Base-by-base conservation (phyloP, 331 rosid genomes). In the Acacia concinna region DNA sequence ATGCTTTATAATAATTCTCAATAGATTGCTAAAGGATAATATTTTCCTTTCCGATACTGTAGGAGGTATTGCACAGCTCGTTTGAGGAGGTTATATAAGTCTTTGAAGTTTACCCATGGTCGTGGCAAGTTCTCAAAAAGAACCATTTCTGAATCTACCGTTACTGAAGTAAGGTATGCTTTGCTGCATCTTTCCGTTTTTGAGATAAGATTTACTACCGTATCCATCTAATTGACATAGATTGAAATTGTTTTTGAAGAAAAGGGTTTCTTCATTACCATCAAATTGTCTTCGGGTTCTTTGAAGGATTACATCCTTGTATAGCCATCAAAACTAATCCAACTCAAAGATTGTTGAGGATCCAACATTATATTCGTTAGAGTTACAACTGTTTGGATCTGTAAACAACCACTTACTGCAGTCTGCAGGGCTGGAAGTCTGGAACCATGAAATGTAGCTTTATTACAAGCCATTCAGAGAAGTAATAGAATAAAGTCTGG, bases 31-130 rank as follows among this genome's bases (percentile, higher is more conserved):
- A 21, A 64, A 37, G 28, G 52, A 41, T 59, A 41, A 52, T 51
- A 52, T 79, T 21, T 13, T 11, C 1, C 71, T 27, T 17, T 8
- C 7, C 82, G 20, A 73, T 56, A 63, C 46, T 28, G 59, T 35
- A 91, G 97, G 91, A 85, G 92, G 85, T 91, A 91, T 68, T 91
- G 97, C 80, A 82, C 97, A 4, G 94, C 97, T 31, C 85, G 97
- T 62, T 80, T 91, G 81, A 89, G 97, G 90, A 85, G 97, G 81
- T 79, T 91, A 65, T 91, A 89, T 35, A 91, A 88, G 73, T 91
- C 97, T 31, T 75, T 91, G 89, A 91, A 89, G 85, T 88, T 91
- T 75, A 91, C 94, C 32, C 97, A 91, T 82, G 97, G 97, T 78
- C 97, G 97, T 27, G 94, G 97, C 32, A 91, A 88, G 51, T 89